phyloP scores from a whole-genome alignment of 345 rosid species.

The Pseudoturritis turrita region DNA sequence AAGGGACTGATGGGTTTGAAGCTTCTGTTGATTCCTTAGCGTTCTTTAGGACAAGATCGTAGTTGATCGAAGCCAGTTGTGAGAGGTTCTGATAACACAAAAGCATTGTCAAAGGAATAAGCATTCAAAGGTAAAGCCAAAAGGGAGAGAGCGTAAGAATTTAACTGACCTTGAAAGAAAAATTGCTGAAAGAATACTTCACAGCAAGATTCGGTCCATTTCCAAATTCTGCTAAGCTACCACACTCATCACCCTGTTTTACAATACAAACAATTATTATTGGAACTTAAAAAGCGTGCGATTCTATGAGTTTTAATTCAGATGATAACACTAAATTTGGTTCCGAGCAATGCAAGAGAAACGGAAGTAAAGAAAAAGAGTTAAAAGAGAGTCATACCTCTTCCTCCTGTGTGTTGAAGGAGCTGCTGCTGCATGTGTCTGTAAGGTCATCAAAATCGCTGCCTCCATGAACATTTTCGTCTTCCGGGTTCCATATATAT shows the following conservation, averaged over 20 bases:
- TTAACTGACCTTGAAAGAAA: slow-evolving; percentile 79
- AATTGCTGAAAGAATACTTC: slow-evolving; percentile 91
- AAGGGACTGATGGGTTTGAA: slow-evolving; percentile 39
- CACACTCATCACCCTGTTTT: slow-evolving; percentile 77
- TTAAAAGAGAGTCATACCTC: slow-evolving; percentile 43
- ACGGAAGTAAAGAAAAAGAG: neutral
- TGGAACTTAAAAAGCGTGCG: neutral
- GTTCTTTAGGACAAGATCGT: slow-evolving; percentile 64
- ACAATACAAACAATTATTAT: neutral
- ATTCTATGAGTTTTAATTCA: neutral
- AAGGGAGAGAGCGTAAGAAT: neutral
- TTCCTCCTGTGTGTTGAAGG: slow-evolving; percentile 67
- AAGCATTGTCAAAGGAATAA: neutral
- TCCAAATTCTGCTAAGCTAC: slow-evolving; percentile 71
- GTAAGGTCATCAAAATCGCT: slow-evolving; percentile 81
- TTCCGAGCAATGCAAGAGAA: neutral
- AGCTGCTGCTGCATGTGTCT: slow-evolving; percentile 75
- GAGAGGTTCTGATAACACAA: slow-evolving; percentile 62
- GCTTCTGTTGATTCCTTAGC: slow-evolving; percentile 47
- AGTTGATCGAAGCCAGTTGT: slow-evolving; percentile 90
- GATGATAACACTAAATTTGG: neutral
- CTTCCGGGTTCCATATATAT: slow-evolving; percentile 86
- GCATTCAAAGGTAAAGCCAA: neutral
- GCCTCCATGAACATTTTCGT: slow-evolving; percentile 67
- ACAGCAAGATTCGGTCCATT: slow-evolving; percentile 55